These are phyloP conservation scores for Candida tallmaniae DNA, from an alignment of 805 yeast genomes.

Conservation along the genomic window DNA sequence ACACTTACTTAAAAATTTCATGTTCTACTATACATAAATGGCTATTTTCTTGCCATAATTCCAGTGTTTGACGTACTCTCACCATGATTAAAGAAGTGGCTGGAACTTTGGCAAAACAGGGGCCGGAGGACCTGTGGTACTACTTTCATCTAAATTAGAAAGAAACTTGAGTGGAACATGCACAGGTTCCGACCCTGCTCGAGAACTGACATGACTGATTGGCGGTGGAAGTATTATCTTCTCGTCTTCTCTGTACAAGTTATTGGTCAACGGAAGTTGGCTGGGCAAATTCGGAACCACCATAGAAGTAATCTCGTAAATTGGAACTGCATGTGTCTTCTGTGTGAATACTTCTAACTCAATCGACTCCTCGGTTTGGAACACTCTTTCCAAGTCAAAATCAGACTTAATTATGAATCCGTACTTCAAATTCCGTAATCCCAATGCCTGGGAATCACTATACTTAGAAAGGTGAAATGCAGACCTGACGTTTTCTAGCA, in stretches of 20 bases:
- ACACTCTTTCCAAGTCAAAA: constrained; percentile 35
- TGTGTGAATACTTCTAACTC: constrained; percentile 37
- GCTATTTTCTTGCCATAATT: no score
- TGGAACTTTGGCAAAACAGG: constrained; percentile 28
- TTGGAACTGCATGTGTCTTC: constrained; percentile 29
- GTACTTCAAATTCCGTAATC: constrained; percentile 21
- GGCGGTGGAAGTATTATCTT: constrained; percentile 35
- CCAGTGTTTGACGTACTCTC: no score
- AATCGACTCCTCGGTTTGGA: constrained; percentile 23
- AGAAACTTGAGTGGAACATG: constrained; percentile 16
- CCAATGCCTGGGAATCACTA: constrained; percentile 17
- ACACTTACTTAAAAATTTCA: no score
- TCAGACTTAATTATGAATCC: constrained; percentile 28
- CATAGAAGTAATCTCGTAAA: constrained; percentile 32
- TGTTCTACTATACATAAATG: no score
- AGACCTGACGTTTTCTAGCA: constrained; percentile 70
- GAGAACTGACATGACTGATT: constrained; percentile 8
- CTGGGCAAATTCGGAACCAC: constrained; percentile 16
- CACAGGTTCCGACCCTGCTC: constrained; percentile 10
- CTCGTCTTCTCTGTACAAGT: constrained; percentile 13
- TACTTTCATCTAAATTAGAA: constrained; percentile 17
- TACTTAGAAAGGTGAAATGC: constrained; percentile 48
- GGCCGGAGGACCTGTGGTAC: constrained; percentile 20
- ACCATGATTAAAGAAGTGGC: constrained; percentile 18
- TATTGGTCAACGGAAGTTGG: not conserved